phyloP scores from a whole-genome alignment of 345 rosid species.

The Euclidium syriacum region DNA sequence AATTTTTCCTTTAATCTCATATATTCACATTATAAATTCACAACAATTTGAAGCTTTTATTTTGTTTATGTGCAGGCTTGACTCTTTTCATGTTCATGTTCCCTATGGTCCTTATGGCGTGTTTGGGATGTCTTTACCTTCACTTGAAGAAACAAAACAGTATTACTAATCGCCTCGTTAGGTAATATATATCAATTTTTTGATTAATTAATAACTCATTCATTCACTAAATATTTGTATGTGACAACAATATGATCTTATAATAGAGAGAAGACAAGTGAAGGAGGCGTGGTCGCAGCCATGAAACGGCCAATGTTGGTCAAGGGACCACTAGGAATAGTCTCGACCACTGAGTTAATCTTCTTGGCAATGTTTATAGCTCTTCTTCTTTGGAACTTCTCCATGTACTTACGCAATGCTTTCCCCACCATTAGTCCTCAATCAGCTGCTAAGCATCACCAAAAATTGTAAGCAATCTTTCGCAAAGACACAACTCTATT shows the following conservation, averaged over 20 bases:
- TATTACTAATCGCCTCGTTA: neutral
- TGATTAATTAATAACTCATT: too few species aligned
- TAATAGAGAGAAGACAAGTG: neutral
- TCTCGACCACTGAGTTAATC: slow-evolving; percentile 45
- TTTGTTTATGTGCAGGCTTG: slow-evolving; percentile 40
- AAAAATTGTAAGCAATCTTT: slow-evolving; percentile 34
- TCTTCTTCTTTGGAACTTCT: slow-evolving; percentile 57
- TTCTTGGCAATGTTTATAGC: slow-evolving; percentile 66
- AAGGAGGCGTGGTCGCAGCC: slow-evolving; percentile 1
- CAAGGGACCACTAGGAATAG: slow-evolving; percentile 79
- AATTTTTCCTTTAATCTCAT: too few species aligned
- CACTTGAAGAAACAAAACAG: slow-evolving; percentile 38
- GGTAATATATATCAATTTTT: neutral
- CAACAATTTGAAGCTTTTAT: too few species aligned
- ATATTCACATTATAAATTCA: too few species aligned
- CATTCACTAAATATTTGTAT: too few species aligned
- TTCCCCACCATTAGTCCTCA: slow-evolving; percentile 32
- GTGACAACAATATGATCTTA: neutral
- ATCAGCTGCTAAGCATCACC: slow-evolving; percentile 33
- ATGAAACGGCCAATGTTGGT: slow-evolving; percentile 53
- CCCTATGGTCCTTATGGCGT: slow-evolving; percentile 55
- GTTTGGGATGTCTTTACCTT: slow-evolving; percentile 49
- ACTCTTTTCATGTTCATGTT: slow-evolving; percentile 43
- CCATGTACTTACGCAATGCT: slow-evolving; percentile 36
- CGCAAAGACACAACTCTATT: too few species aligned